Conservation (phyloP, 495 filamentous ascomycete genomes). For the Penicillium verhagenii region DNA sequence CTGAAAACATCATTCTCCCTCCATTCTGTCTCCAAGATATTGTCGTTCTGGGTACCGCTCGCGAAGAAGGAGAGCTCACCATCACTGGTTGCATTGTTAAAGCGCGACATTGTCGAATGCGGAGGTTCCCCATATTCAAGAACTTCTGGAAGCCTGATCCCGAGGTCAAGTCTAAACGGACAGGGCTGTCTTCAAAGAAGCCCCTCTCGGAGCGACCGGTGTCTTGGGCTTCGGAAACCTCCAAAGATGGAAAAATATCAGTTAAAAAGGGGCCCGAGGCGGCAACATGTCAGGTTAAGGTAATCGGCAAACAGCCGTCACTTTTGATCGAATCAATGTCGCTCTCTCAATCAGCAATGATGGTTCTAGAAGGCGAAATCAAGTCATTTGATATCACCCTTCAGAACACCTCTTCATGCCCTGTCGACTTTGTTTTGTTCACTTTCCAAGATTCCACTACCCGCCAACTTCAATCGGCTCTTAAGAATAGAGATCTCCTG, state of each 20-base stretch:
- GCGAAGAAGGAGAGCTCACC: slow-evolving; percentile 60
- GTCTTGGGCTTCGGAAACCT: slow-evolving; percentile 52
- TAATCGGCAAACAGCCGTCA: slow-evolving; percentile 75
- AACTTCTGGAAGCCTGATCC: slow-evolving; percentile 70
- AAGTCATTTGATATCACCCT: slow-evolving; percentile 76
- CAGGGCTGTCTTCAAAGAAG: slow-evolving; percentile 62
- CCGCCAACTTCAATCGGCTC: slow-evolving; percentile 67
- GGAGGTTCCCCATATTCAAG: slow-evolving; percentile 79
- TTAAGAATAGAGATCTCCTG: slow-evolving; percentile 71
- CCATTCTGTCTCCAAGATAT: slow-evolving; percentile 80
- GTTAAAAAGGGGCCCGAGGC: slow-evolving; percentile 37
- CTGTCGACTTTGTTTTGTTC: slow-evolving; percentile 81
- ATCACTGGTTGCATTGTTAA: slow-evolving; percentile 79
- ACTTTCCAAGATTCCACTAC: slow-evolving; percentile 89
- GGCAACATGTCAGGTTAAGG: slow-evolving; percentile 53
- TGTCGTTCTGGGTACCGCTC: slow-evolving; percentile 66
- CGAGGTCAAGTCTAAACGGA: slow-evolving; percentile 71
- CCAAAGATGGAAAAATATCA: slow-evolving; percentile 39
- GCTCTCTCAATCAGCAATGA: slow-evolving; percentile 80
- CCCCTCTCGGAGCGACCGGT: slow-evolving; percentile 52
- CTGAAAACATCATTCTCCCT: slow-evolving; percentile 65
- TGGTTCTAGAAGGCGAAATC: slow-evolving; percentile 86
- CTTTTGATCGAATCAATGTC: slow-evolving; percentile 72
- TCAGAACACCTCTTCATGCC: slow-evolving; percentile 70
- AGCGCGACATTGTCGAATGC: slow-evolving; percentile 75